A percentile compares a stretch with the other conserved stretches of the same genome.
These are phyloP conservation scores for Penicillium sp. DNA, from an alignment of 2,329 filamentous ascomycete species.

Conservation along the genomic window DNA sequence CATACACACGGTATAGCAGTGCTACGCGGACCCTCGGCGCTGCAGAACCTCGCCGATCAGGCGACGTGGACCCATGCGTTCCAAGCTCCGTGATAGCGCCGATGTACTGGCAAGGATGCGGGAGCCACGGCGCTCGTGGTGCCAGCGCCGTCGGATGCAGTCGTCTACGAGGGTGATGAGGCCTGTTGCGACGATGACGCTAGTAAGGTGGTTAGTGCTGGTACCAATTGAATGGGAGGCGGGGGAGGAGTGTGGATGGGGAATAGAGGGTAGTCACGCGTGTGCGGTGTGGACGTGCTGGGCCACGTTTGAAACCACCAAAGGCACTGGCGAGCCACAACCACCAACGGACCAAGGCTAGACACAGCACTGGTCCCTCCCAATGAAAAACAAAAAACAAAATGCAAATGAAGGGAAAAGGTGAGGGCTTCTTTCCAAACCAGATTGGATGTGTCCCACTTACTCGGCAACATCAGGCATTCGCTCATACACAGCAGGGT, in stretches of 20 bases:
- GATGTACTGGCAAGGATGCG: slow-evolving; percentile 56
- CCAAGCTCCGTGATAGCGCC: slow-evolving; percentile 59
- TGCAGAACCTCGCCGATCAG: slow-evolving; percentile 67
- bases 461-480: slow-evolving; percentile 86
- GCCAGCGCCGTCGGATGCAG: slow-evolving; percentile 80
- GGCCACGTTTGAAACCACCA: not conserved
- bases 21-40: slow-evolving; percentile 47
- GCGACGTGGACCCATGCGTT: slow-evolving; percentile 63
- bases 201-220: slow-evolving; percentile 39
- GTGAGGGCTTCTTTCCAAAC: too few relatives aligned
- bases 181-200: slow-evolving; percentile 86
- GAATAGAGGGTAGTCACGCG: not conserved
- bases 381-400: not conserved
- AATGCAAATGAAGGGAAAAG: not conserved
- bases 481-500: slow-evolving; percentile 67
- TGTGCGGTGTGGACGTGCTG: not conserved
- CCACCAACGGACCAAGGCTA: not conserved
- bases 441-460: too few relatives aligned
- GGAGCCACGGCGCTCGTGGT: slow-evolving; percentile 55
- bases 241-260: not conserved
- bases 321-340: not conserved
- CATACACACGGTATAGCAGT: not conserved
- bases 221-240: not conserved
- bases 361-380: not conserved
- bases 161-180: slow-evolving; percentile 87